Conservation (phyloP, 371 early-diverging fungal genomes). For the Rhizopus arrhizus region DNA sequence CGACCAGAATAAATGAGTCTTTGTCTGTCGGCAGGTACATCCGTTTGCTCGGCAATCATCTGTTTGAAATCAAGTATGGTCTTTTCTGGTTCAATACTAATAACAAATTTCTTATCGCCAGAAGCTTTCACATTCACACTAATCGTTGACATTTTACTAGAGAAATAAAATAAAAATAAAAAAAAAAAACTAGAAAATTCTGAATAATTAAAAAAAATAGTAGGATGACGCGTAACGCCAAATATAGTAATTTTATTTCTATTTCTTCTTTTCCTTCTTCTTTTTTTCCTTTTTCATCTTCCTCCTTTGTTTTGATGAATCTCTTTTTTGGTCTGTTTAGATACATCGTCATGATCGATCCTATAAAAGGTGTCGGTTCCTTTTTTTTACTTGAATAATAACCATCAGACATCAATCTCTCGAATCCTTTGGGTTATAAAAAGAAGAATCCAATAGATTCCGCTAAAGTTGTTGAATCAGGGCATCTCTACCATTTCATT, state of each 20-base stretch:
- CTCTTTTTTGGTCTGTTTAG: slow-evolving; percentile 8
- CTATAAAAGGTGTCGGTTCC: background rate
- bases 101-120: slow-evolving; percentile 77
- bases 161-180: slow-evolving; percentile 7
- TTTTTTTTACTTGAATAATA: slow-evolving; percentile 34
- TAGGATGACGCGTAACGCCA: slow-evolving; percentile 2
- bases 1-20: slow-evolving; percentile 93
- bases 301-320: slow-evolving; percentile 13
- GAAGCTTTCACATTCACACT: slow-evolving; percentile 82
- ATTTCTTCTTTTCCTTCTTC: slow-evolving; percentile 21
- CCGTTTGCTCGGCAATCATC: slow-evolving; percentile 67
- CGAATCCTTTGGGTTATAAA: slow-evolving; percentile 45
- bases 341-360: background rate
- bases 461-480: slow-evolving; percentile 41
- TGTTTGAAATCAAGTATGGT: slow-evolving; percentile 81
- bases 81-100: slow-evolving; percentile 65
- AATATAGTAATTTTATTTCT: slow-evolving; percentile 14
- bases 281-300: slow-evolving; percentile 26
- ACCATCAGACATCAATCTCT: slow-evolving; percentile 49
- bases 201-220: slow-evolving; percentile 7
- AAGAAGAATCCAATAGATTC: slow-evolving; percentile 42
- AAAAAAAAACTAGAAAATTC: slow-evolving; percentile 6
- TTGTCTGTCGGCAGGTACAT: slow-evolving; percentile 82
- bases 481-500: slow-evolving; percentile 49
- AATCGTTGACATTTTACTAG: slow-evolving; percentile 39